Evolutionary conservation across 441 rosid species (phyloP), one percentile per base, ranked within the genome.

Genomic region (Eruca vesicaria): DNA sequence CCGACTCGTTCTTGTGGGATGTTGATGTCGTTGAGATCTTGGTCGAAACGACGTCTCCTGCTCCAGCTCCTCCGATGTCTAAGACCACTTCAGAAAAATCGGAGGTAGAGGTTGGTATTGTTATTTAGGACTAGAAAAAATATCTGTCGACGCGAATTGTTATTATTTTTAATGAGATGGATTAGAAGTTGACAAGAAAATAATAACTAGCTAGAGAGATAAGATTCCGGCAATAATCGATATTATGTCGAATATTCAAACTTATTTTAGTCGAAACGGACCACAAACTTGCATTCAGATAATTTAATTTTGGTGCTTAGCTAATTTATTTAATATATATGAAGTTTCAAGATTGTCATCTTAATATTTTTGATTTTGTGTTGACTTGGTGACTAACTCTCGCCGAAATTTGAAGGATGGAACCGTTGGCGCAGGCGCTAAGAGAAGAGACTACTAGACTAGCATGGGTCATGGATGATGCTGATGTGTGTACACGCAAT

Each of bases 1-100:
- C 87, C 60, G 97, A 88, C 15, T 88, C 96, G 84, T 41, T 88
- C 64, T 81, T 89, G 55, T 94, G 99, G 99, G 85, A 89, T 74
- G 89, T 94, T 60, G 93, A 88, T 76, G 38, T 94, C 18, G 76
- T 90, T 28, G 94, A 90, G 84, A 86, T 87, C 79, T 82, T 82
- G 74, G 72, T 66, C 28, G 62, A 56, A 75, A 32, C 62, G 4
- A 20, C 33, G 3, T 0, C 72, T 64, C 79, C 79, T 6, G 64
- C 60, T 52, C 69, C 53, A 10, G 38, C 18, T 61, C 70, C 77
- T 52, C 60, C 65, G 1, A 10, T 78, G 43, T 59, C 80, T 0
- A 71, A 68, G 62, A n/a, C 58, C 18, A 71, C 73, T 15, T 78
- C 81, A 66, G 77, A 60, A 11, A 52, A 9, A 3, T 72, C 73